A percentile compares a stretch with the other conserved stretches of the same genome.
phyloP scores from a whole-genome alignment of 257 asterid species.

The Lavandula angustifolia region DNA sequence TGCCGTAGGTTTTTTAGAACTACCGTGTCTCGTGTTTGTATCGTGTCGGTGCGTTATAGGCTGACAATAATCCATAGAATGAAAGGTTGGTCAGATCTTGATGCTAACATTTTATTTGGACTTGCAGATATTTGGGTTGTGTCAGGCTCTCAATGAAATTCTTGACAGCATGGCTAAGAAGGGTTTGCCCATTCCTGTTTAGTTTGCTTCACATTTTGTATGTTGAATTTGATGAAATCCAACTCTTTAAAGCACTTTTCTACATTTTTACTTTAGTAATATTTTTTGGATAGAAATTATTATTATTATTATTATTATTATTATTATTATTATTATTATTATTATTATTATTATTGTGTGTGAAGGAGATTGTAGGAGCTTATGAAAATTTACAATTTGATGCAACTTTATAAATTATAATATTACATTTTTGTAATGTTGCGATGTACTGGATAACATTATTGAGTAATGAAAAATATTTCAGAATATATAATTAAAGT shows the following conservation, averaged over 20 bases:
- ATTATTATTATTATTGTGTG: neutral
- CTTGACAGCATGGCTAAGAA: slow-evolving; percentile 96
- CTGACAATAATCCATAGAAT: no score
- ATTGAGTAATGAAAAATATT: no score
- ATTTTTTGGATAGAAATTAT: neutral
- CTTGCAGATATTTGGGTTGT: slow-evolving; percentile 82
- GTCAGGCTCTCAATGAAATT: slow-evolving; percentile 90
- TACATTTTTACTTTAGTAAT: neutral
- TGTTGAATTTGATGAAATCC: slow-evolving; percentile 10
- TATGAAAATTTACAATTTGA: neutral
- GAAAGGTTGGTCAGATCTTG: neutral
- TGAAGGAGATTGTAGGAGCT: neutral
- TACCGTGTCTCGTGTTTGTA: no score
- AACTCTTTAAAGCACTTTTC: neutral
- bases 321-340: no score
- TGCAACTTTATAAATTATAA: no score
- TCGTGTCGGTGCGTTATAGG: no score
- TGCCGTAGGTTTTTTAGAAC: no score
- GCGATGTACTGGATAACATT: no score
- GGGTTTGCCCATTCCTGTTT: slow-evolving; percentile 86
- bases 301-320: no score
- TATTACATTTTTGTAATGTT: neutral
- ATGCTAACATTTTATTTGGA: slow-evolving; percentile 25
- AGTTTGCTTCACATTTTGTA: slow-evolving; percentile 22
- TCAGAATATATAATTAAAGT: no score